Evolutionary conservation across 495 filamentous ascomycete species (phyloP), one percentile per base, ranked within the genome.

Genomic region (Tuber brumale): DNA sequence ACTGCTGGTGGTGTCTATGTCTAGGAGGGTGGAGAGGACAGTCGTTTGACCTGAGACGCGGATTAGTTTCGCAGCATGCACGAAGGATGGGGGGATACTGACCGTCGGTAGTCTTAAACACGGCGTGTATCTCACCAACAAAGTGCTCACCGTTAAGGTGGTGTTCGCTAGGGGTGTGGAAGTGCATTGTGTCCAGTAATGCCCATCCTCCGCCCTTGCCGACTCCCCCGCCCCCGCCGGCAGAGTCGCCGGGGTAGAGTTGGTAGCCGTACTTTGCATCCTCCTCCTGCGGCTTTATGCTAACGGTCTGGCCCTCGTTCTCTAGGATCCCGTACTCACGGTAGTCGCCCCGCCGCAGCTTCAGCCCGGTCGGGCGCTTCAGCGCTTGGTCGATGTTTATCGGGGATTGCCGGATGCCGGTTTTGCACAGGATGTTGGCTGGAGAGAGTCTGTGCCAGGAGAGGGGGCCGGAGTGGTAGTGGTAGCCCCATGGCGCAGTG

Each of bases 101-200:
- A 35, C 57, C 57, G 27, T 66, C 27, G 3, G 27, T 66, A 35
- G 57, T 35, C 16, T 35, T 66, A 18, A 66, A 66, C 5, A 92
- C 90, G 80, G 91, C 88, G 83, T 92, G 90, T 81, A 88, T 86
- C 83, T 92, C 91, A 83, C 91, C 76, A 1, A 88, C 87, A 75
- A 82, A 89, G 76, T 86, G 84, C 76, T 88, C 88, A 80, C 57
- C 72, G 9, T 77, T 85, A 41, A 93, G 79, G 46, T 84, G 86
- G 82, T 92, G 91, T 84, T 93, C 91, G 79, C 88, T 88, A 10
- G 91, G 90, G 19, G 90, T 88, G 77, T 93, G 90, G 83, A 92
- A 91, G 82, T 93, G 90, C 84, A 91, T 37, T 86, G 81, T 31
- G 92, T 84, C 12, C 83, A 79, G 78, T 88, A 91, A 7, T 83